These are phyloP conservation scores for Pholiota microspora DNA, from an alignment of 768 basidiomycete species.

Conservation along the genomic window DNA sequence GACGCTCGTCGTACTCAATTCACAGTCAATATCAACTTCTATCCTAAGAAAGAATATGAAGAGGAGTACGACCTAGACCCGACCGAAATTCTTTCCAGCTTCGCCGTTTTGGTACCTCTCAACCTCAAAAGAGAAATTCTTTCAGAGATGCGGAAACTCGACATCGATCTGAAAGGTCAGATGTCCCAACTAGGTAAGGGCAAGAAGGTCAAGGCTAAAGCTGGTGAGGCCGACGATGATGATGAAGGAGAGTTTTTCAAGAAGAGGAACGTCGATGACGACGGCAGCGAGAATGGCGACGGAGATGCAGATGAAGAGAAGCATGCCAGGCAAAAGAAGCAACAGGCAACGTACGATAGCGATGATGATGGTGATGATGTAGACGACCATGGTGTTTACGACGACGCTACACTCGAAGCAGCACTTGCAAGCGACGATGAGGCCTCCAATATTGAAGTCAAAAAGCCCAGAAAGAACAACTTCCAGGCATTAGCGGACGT, in stretches of 20 bases:
- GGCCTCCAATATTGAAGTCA: constrained; percentile 28
- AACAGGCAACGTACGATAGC: constrained; percentile 75
- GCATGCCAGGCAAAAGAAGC: constrained; percentile 64
- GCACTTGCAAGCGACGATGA: constrained; percentile 53
- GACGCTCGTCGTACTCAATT: constrained; percentile 76
- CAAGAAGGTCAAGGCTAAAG: constrained; percentile 44
- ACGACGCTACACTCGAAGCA: constrained; percentile 63
- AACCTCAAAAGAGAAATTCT: constrained; percentile 84
- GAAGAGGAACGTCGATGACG: constrained; percentile 50
- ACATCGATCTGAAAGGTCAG: constrained; percentile 75
- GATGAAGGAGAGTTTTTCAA: constrained; percentile 36
- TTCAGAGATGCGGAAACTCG: constrained; percentile 81
- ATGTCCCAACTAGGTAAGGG: constrained; percentile 85
- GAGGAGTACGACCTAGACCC: constrained; percentile 79
- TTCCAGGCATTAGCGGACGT: constrained; percentile 40
- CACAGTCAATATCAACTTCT: constrained; percentile 79
- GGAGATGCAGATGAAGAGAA: constrained; percentile 83
- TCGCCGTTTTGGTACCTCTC: constrained; percentile 74
- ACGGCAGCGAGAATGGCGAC: constrained; percentile 75
- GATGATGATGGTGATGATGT: constrained; percentile 57
- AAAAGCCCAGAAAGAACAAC: constrained; percentile 25
- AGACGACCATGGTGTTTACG: constrained; percentile 37
- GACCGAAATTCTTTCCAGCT: constrained; percentile 67
- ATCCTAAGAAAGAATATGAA: constrained; percentile 79
- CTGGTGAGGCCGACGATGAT: constrained; percentile 51